Evolutionary conservation across 176 grass and related monocot species (phyloP).

Genomic region (Oryza glumipatula): DNA sequence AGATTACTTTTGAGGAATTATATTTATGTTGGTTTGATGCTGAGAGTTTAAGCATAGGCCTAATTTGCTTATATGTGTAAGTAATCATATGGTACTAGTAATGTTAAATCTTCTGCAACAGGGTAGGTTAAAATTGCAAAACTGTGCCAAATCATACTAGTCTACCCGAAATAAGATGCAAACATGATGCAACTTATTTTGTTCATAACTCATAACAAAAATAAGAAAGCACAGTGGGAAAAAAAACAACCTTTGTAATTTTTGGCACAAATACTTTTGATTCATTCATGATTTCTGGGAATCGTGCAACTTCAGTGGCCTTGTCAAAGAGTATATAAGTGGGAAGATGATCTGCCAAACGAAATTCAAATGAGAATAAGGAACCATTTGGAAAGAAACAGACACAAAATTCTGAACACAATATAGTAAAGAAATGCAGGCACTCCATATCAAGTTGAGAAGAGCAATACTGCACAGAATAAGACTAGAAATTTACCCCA

Average conservation of each 20-base stretch:
- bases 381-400: conserved; percentile 17
- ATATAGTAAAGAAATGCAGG: conserved; percentile 29
- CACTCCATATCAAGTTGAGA: conserved; percentile 26
- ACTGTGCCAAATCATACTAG: conserved; percentile 11
- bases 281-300: conserved; percentile 74
- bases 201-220: conserved; percentile 13
- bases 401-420: conserved; percentile 10
- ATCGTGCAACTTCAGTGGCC: conserved; percentile 67
- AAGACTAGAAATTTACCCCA: conserved; percentile 57
- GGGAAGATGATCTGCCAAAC: conserved; percentile 82
- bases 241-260: conserved; percentile 72
- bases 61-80: conserved; percentile 16
- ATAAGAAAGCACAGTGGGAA: conserved; percentile 34
- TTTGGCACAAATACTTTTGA: conserved; percentile 70
- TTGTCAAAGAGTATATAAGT: conserved; percentile 97
- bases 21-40: not conserved
- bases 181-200: conserved; percentile 13
- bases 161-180: not conserved
- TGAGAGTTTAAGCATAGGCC: not conserved
- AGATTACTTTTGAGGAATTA: not conserved
- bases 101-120: not conserved
- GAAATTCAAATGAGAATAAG: conserved; percentile 36
- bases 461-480: conserved; percentile 14
- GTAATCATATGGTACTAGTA: not conserved
- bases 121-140: conserved; percentile 29